A percentile compares a stretch with the other conserved stretches of the same genome.
Conservation (phyloP, 106 monocot genomes). For the Cymbidium sinense region DNA sequence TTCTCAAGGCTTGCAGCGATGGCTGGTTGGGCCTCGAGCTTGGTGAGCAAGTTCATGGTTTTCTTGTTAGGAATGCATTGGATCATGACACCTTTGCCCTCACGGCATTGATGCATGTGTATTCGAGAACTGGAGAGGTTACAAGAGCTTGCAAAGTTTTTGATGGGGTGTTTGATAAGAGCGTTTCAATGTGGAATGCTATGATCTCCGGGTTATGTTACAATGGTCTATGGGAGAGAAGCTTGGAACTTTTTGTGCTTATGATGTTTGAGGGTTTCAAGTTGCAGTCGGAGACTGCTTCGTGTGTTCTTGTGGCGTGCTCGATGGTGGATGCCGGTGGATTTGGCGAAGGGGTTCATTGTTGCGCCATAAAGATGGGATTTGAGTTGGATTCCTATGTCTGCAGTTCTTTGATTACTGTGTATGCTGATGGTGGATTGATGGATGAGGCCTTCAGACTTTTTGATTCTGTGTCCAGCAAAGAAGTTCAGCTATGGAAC, state of each 20-base stretch:
- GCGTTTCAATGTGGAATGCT: slow-evolving; percentile 19
- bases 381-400: slow-evolving; percentile 29
- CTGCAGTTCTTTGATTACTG: slow-evolving; percentile 19
- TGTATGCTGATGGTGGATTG: slow-evolving; percentile 19
- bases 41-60: slow-evolving; percentile 20
- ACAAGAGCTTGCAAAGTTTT: slow-evolving; percentile 16
- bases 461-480: slow-evolving; percentile 4
- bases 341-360: slow-evolving; percentile 33
- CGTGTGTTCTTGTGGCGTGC: slow-evolving; percentile 25
- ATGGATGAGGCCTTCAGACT: slow-evolving; percentile 16
- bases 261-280: slow-evolving; percentile 14
- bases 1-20: slow-evolving; percentile 21
- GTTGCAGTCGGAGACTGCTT: slow-evolving; percentile 10
- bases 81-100: slow-evolving; percentile 10
- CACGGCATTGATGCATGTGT: slow-evolving; percentile 28
- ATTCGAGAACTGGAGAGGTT: slow-evolving; percentile 9
- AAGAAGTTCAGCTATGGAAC: slow-evolving; percentile 35
- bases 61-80: slow-evolving; percentile 11
- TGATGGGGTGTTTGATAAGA: slow-evolving; percentile 4
- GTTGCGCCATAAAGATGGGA: slow-evolving; percentile 25
- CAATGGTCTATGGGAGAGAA: slow-evolving; percentile 22
- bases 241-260: slow-evolving; percentile 29
- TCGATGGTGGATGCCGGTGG: neutral
- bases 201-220: slow-evolving; percentile 25
- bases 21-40: neutral